Base-by-base conservation (phyloP, 352 stramenopile species). In the Lagenidium sp. region DNA sequence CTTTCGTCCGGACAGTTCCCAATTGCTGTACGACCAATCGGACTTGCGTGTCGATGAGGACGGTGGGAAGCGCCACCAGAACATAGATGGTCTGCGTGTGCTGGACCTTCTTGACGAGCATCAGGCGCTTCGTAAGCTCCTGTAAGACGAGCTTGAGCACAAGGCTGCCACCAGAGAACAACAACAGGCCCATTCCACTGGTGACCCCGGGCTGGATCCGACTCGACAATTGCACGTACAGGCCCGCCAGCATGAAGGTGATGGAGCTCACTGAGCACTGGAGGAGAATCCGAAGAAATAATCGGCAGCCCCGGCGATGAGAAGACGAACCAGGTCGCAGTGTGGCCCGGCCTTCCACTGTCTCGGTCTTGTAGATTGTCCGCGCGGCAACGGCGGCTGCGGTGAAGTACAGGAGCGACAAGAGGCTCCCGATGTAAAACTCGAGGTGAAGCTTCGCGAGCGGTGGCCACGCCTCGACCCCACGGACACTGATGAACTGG, bases 11-110 rank as follows among this genome's bases (percentile, higher is more conserved):
- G 13, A 50, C 55, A 15, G 50, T 62, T 18, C 55, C 35, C 16
- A 50, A 48, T 2, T 57, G 53, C 18, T 68, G 44, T 21, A 79
- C 24, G 12, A 65, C 40, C 6, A 79, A 57, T 30, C 63, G 57
- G 4, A 65, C 35, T 37, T 79, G 63, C 4, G 63, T 75, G 44
- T 79, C 60, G 32, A 79, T 65, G 25, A 79, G 31, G 5, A 74
- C 57, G 4, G 63, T 68, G 6, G 62, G 62, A 1, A 74, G 26
- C 1, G 36, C 65, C 1, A 79, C 55, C 0, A 57, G 35, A 7
- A 73, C 46, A 21, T 51, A 65, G 45, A 75, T 70, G 18, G 54
- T 62, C 16, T 60, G 66, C 10, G 59, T 68, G 31, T 67, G 60
- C 4, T 59, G 36, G 19, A 58, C 62, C 6, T 50, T 53, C 30